Percentiles rank a stretch among this genome's conserved stretches.
phyloP scores from a whole-genome alignment of 768 basidiomycete species.

The Phallus indusiatus region DNA sequence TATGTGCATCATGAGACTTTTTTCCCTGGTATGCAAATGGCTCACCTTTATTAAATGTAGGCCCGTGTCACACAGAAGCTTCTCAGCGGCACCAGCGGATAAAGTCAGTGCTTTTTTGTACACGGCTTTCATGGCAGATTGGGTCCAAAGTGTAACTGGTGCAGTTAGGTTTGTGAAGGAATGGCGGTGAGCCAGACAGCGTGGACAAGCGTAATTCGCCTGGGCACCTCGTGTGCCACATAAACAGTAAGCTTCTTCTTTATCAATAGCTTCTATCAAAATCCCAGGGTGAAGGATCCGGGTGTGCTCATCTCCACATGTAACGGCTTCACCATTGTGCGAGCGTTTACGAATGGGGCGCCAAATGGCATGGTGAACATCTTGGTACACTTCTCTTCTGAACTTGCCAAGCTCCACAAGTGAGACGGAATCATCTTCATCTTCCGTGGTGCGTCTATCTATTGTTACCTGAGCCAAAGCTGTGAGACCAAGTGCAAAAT shows the following conservation, averaged over 20 bases:
- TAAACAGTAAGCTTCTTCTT: slow-evolving; percentile 22
- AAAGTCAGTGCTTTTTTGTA: slow-evolving; percentile 10
- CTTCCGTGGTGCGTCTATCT: slow-evolving; percentile 15
- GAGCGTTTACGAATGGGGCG: slow-evolving; percentile 13
- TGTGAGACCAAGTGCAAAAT: no score
- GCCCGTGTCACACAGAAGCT: slow-evolving; percentile 17
- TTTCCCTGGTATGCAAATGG: not conserved
- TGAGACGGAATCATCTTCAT: slow-evolving; percentile 15
- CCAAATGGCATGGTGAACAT: slow-evolving; percentile 18
- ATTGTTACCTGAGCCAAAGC: not conserved
- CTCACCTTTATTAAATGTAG: slow-evolving; percentile 19
- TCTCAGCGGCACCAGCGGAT: slow-evolving; percentile 14
- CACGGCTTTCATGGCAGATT: slow-evolving; percentile 16
- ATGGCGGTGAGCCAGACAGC: slow-evolving; percentile 19
- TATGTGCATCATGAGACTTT: slow-evolving; percentile 2
- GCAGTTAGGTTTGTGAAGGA: slow-evolving; percentile 15
- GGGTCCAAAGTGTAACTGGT: slow-evolving; percentile 12
- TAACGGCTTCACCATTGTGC: slow-evolving; percentile 17
- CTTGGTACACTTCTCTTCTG: slow-evolving; percentile 22
- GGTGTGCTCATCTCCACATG: slow-evolving; percentile 16
- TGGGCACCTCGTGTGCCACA: slow-evolving; percentile 18
- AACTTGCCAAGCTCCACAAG: slow-evolving; percentile 19
- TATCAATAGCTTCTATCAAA: slow-evolving; percentile 22
- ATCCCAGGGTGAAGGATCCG: slow-evolving; percentile 22
- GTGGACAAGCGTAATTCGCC: slow-evolving; percentile 22